These are phyloP conservation scores for Ceriops tagal DNA, from an alignment of 345 rosid genomes.

Conservation along the genomic window DNA sequence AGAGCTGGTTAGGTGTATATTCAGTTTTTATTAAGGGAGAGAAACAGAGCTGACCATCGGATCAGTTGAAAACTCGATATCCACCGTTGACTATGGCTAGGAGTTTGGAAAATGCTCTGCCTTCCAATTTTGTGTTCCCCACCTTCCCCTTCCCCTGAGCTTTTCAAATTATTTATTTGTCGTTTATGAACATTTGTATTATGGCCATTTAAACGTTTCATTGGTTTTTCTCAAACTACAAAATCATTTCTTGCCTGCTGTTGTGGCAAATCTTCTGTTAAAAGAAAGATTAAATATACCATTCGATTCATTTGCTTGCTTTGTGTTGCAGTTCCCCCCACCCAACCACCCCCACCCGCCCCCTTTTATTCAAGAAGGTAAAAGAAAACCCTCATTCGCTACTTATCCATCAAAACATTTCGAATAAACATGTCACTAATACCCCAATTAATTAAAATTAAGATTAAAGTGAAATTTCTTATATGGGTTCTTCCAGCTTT, in stretches of 20 bases:
- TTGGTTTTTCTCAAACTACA: slow-evolving; percentile 1
- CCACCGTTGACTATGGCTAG: slow-evolving; percentile 35
- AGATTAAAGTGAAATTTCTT: too few relatives aligned
- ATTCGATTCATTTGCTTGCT: too few relatives aligned
- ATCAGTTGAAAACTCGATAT: slow-evolving; percentile 28
- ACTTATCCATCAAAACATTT: too few relatives aligned
- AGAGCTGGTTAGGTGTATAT: too few relatives aligned
- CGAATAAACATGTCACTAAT: too few relatives aligned
- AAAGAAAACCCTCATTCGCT: too few relatives aligned
- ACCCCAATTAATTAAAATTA: too few relatives aligned
- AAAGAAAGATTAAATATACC: too few relatives aligned
- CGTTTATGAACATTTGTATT: background rate
- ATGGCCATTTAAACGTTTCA: background rate
- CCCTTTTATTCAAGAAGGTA: too few relatives aligned
- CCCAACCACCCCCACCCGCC: too few relatives aligned
- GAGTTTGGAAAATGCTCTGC: slow-evolving; percentile 21
- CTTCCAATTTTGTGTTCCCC: slow-evolving; percentile 21
- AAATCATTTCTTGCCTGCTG: background rate
- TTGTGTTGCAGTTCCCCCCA: too few relatives aligned
- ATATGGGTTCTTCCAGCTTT: too few relatives aligned
- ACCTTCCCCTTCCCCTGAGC: background rate
- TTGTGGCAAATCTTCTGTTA: background rate
- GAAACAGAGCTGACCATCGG: slow-evolving; percentile 36
- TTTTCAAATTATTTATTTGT: background rate
- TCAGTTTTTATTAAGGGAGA: background rate